phyloP scores from a whole-genome alignment of 164 flowering plant genomes.

The Vitis labrusca region DNA sequence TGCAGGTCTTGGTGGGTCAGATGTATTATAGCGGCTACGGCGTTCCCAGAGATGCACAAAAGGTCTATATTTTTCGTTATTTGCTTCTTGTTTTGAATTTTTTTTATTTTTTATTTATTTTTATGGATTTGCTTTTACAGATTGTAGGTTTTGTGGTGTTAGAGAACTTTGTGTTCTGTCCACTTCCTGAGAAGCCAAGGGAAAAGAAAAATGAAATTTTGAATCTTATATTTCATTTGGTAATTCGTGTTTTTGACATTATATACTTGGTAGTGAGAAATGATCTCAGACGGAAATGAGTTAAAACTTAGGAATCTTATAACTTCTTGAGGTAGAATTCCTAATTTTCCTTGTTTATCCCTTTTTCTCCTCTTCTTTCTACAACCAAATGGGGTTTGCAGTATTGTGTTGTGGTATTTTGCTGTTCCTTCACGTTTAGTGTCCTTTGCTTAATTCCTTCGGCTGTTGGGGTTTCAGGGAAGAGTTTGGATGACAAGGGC shows the following conservation, averaged over 20 bases:
- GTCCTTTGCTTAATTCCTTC: background rate
- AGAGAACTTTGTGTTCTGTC: background rate
- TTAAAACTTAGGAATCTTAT: too few relatives aligned
- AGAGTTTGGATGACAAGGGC: slow-evolving; percentile 80
- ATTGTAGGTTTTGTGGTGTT: background rate
- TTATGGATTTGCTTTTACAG: background rate
- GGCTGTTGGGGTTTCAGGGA: slow-evolving; percentile 49
- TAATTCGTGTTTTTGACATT: too few relatives aligned
- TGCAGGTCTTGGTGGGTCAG: slow-evolving; percentile 95
- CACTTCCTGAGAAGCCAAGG: too few relatives aligned
- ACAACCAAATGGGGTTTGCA: background rate
- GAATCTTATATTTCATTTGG: too few relatives aligned
- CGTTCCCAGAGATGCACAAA: slow-evolving; percentile 58
- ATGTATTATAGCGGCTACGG: slow-evolving; percentile 97
- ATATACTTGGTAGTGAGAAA: too few relatives aligned
- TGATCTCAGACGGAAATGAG: too few relatives aligned
- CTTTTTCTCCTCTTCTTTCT: background rate
- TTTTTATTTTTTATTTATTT: background rate
- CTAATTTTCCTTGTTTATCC: too few relatives aligned
- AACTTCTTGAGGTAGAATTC: too few relatives aligned
- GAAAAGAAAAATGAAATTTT: too few relatives aligned
- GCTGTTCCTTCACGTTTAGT: background rate
- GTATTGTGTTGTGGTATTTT: too few relatives aligned
- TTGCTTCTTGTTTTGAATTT: background rate
- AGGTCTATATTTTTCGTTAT: slow-evolving; percentile 35